phyloP scores from a whole-genome alignment of 2,329 filamentous ascomycete genomes.

The Chalaropsis ovoidea region DNA sequence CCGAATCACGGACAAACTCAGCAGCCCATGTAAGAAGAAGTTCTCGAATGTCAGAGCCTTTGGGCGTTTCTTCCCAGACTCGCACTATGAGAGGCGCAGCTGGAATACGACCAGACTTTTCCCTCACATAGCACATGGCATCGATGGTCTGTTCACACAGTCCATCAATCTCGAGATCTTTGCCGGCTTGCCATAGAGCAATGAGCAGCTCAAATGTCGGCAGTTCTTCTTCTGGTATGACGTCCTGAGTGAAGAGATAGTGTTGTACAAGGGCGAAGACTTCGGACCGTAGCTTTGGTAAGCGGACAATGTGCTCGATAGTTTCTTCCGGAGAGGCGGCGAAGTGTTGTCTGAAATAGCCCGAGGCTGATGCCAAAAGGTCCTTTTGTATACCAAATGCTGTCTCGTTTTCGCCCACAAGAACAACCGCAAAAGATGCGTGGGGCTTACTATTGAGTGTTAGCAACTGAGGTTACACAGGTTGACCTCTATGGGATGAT shows the following conservation, averaged over 20 bases:
- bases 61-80: slow-evolving; percentile 53
- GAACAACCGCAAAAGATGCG: slow-evolving; percentile 45
- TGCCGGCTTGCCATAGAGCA: slow-evolving; percentile 47
- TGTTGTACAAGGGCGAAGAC: slow-evolving; percentile 48
- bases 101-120: slow-evolving; percentile 45
- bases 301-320: slow-evolving; percentile 42
- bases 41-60: slow-evolving; percentile 49
- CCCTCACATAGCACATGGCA: slow-evolving; percentile 48
- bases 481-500: not conserved
- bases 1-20: slow-evolving; percentile 52
- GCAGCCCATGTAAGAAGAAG: slow-evolving; percentile 53
- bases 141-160: slow-evolving; percentile 48
- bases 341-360: slow-evolving; percentile 41
- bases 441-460: slow-evolving; percentile 40
- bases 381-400: slow-evolving; percentile 52
- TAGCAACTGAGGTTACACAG: slow-evolving; percentile 2
- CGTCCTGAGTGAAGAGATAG: slow-evolving; percentile 43
- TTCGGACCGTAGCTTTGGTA: slow-evolving; percentile 40
- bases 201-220: slow-evolving; percentile 48
- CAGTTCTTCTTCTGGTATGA: slow-evolving; percentile 37
- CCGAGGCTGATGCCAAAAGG: slow-evolving; percentile 45
- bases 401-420: slow-evolving; percentile 43
- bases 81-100: slow-evolving; percentile 49
- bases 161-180: slow-evolving; percentile 43
- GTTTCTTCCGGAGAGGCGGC: slow-evolving; percentile 32